Evolutionary conservation across 306 rosid species (phyloP), one percentile per base, ranked within the genome.

Genomic region (Dalbergia cochinchinensis): DNA sequence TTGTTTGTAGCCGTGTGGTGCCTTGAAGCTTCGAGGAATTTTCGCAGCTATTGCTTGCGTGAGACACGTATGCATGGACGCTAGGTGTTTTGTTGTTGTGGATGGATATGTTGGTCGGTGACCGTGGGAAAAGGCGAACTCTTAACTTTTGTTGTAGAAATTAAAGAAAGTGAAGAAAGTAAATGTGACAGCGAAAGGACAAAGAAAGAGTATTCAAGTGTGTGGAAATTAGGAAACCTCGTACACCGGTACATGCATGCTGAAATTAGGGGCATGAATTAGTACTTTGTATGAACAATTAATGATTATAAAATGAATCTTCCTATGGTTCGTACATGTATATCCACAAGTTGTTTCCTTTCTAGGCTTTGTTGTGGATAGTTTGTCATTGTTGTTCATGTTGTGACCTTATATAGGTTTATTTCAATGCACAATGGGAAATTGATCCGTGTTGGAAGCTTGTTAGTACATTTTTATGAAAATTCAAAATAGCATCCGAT

Each of bases 1-100:
- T 26, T 68, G 61, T 70, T 20, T 33, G 31, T 48, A 69, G 60
- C 42, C 2, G 26, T 22, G 50, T n/a, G 48, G 37, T 41, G 65
- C 41, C 16, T 4, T 85, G 86, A 82, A 85, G 68, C 81, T 85
- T 85, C 88, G 58, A 0, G 48, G 88, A 82, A 82, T 11, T 68
- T 85, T 85, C 88, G n/a, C 11, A 11, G 41, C 41, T 1, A 14
- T 65, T 74, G 65, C 47, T 48, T 71, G 69, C 41, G 33, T 76
- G 78, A 85, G 77, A 59, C 85, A 72, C 80, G 83, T 76, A 76
- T 51, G 39, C 4, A 44, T 45, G 18, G 15, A n/a, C 26, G 59
- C 45, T 31, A 5, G 45, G 41, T 59, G 51, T 45, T 63, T 50
- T 42, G 4, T 75, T 26, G 16, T 5, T 18, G 8, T 75, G 33